phyloP scores from a whole-genome alignment of 2,329 filamentous ascomycete genomes.

The Colletotrichum eleusines region DNA sequence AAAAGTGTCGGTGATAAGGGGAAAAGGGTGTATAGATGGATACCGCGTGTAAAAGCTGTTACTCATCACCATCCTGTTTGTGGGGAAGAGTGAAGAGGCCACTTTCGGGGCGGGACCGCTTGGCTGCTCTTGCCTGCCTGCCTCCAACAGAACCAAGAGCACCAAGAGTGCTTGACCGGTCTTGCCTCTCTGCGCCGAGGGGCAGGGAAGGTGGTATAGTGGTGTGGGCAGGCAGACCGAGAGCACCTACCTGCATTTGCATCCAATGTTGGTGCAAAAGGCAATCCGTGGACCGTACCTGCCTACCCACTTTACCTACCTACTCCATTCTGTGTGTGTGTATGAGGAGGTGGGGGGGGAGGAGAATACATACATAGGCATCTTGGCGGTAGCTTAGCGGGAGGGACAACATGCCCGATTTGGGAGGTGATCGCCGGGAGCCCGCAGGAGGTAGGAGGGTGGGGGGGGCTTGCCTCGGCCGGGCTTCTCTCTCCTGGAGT shows the following conservation, averaged over 20 bases:
- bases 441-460: conserved; percentile 4
- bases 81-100: background rate
- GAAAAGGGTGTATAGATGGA: too few relatives aligned
- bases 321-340: background rate
- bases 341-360: too few relatives aligned
- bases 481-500: too few relatives aligned
- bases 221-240: background rate
- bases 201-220: too few relatives aligned
- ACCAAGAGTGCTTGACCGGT: conserved; percentile 30
- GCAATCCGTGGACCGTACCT: too few relatives aligned
- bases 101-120: conserved; percentile 4
- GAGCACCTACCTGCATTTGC: background rate
- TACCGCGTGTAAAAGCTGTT: conserved; percentile 9
- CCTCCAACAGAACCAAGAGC: too few relatives aligned
- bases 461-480: conserved; percentile 6
- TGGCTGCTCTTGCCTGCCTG: background rate
- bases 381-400: conserved; percentile 32
- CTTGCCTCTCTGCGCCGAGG: conserved; percentile 31
- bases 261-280: too few relatives aligned
- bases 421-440: conserved; percentile 26
- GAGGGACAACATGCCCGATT: conserved; percentile 25
- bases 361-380: conserved; percentile 33
- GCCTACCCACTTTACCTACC: too few relatives aligned
- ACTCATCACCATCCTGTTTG: conserved; percentile 6
- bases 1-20: background rate